A percentile compares a stretch with the other conserved stretches of the same genome.
Conservation (phyloP, 306 rosid species). For the Pyrus communis region DNA sequence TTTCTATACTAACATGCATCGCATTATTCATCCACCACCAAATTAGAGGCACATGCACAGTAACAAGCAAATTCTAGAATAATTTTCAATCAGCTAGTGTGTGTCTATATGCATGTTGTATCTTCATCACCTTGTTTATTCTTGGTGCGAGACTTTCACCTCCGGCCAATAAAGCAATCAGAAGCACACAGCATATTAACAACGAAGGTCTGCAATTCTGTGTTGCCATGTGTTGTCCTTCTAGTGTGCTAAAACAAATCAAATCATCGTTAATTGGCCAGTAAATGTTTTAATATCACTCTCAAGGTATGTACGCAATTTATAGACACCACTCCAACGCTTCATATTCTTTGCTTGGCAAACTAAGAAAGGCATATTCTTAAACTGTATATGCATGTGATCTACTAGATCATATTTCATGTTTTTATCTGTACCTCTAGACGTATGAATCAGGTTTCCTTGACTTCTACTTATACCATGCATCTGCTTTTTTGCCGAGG, state of each 20-base stretch:
- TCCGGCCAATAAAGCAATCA: conserved; percentile 26
- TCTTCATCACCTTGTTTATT: conserved; percentile 27
- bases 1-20: no score
- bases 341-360: conserved; percentile 52
- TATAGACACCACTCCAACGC: not conserved
- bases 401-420: not conserved
- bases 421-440: not conserved
- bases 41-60: not conserved
- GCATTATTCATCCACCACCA: no score
- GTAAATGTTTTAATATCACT: not conserved
- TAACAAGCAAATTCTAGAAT: not conserved
- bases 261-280: not conserved
- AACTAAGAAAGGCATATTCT: conserved; percentile 33
- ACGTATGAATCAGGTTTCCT: conserved; percentile 17
- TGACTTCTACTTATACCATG: conserved; percentile 27
- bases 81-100: not conserved
- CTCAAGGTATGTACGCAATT: not conserved
- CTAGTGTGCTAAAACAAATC: not conserved
- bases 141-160: conserved; percentile 34
- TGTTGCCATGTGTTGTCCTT: conserved; percentile 8
- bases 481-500: not conserved
- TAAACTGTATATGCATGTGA: not conserved
- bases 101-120: not conserved
- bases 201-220: conserved; percentile 4
- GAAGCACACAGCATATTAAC: conserved; percentile 17